phyloP scores from a whole-genome alignment of 2,329 filamentous ascomycete genomes.

The Leptographium flavum region DNA sequence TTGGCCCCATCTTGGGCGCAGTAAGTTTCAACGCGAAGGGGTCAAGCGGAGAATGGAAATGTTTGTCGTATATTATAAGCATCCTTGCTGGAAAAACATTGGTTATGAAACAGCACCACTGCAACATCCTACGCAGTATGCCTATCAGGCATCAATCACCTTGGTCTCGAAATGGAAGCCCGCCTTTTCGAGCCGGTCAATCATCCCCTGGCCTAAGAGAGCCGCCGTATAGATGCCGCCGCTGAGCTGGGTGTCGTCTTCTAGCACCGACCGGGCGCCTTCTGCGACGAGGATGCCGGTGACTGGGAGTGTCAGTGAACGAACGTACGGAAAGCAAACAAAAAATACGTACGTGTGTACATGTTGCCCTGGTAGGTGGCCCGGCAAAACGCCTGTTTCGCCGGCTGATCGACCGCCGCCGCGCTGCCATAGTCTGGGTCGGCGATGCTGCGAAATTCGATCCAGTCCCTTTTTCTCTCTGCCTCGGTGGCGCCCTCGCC shows the following conservation, averaged over 20 bases:
- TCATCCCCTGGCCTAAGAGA: constrained; percentile 50
- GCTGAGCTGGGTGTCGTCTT: constrained; percentile 43
- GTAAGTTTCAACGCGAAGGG: no score
- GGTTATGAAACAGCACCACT: no score
- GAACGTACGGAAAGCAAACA: background rate
- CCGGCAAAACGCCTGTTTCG: constrained; percentile 38
- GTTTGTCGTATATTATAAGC: no score
- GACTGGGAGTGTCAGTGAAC: constrained; percentile 26
- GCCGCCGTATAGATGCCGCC: constrained; percentile 62
- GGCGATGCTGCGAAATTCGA: constrained; percentile 51
- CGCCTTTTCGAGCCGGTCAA: constrained; percentile 45
- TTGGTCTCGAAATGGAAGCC: constrained; percentile 50
- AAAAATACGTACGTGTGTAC: constrained; percentile 42
- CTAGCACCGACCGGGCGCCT: constrained; percentile 49
- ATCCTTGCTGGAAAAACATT: no score
- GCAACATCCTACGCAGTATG: background rate
- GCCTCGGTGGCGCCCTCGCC: constrained; percentile 41
- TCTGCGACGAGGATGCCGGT: constrained; percentile 51
- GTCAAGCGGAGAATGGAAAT: no score
- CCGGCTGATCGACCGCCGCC: constrained; percentile 2
- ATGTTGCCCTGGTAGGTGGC: constrained; percentile 44
- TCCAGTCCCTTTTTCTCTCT: constrained; percentile 38
- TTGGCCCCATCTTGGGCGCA: no score
- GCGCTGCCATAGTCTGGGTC: constrained; percentile 34
- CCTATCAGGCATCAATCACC: constrained; percentile 10